Conservation (phyloP, 2,329 filamentous ascomycete species). For the Hypoxylon sp. region DNA sequence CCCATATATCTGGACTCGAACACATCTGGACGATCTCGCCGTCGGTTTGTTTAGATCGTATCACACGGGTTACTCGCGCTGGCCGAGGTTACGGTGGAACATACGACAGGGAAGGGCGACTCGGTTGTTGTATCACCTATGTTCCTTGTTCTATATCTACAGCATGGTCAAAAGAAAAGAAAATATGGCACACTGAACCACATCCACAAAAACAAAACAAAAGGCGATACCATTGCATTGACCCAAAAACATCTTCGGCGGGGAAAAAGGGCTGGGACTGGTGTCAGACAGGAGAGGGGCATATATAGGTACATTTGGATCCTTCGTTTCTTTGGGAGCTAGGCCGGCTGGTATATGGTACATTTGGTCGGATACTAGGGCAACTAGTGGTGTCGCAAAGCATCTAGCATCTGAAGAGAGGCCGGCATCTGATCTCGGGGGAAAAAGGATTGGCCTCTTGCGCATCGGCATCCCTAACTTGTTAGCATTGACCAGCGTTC, state of each 20-base stretch:
- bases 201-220: conserved; percentile 33
- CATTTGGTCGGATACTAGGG: conserved; percentile 43
- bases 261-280: conserved; percentile 37
- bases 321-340: conserved; percentile 45
- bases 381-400: conserved; percentile 42
- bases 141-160: conserved; percentile 37
- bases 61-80: conserved; percentile 2
- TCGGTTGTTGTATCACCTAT: conserved; percentile 44
- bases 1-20: conserved; percentile 26
- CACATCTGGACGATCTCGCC: conserved; percentile 21
- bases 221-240: conserved; percentile 45
- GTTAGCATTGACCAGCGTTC: conserved; percentile 46
- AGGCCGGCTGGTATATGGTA: conserved; percentile 46
- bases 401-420: conserved; percentile 45
- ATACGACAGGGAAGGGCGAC: conserved; percentile 27
- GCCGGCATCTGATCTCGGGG: conserved; percentile 39
- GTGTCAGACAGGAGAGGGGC: conserved; percentile 39
- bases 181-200: conserved; percentile 29
- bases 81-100: conserved; percentile 24
- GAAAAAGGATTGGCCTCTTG: conserved; percentile 35
- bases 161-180: conserved; percentile 44
- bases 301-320: conserved; percentile 45
- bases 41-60: conserved; percentile 21
- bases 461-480: conserved; percentile 44
- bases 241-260: conserved; percentile 33